phyloP scores from a whole-genome alignment of 1,284 basidiomycete genomes.

The Macrocystidia cucumis region DNA sequence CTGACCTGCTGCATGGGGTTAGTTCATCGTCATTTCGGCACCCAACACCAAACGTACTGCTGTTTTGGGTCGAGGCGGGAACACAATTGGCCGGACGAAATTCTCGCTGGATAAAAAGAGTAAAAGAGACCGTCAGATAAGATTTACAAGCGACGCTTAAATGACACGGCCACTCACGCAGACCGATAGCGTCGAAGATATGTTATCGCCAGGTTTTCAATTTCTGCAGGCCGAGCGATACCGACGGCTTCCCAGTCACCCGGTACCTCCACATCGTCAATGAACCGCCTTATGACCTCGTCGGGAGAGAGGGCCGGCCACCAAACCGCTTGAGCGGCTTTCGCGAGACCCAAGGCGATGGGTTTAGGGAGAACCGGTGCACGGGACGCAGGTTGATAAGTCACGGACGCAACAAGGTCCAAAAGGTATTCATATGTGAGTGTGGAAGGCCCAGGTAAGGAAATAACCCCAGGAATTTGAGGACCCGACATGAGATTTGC shows the following conservation, averaged over 20 bases:
- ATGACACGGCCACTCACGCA: constrained; percentile 42
- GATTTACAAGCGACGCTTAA: constrained; percentile 3
- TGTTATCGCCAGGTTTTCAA: constrained; percentile 88
- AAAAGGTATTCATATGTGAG: constrained; percentile 85
- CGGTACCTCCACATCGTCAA: constrained; percentile 69
- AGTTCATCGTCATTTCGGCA: too few relatives aligned
- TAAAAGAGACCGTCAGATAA: constrained; percentile 6
- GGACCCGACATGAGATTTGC: constrained; percentile 68
- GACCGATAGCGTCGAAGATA: constrained; percentile 89
- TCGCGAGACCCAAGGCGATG: constrained; percentile 62
- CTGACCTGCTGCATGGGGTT: too few relatives aligned
- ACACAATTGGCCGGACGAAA: constrained; percentile 42
- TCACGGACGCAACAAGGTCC: constrained; percentile 76
- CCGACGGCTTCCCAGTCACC: constrained; percentile 63
- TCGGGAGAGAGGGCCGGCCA: constrained; percentile 93
- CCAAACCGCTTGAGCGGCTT: constrained; percentile 72
- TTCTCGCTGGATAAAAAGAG: constrained; percentile 35
- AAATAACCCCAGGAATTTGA: constrained; percentile 62
- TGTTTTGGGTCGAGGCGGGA: constrained; percentile 33
- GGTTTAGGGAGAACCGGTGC: constrained; percentile 76
- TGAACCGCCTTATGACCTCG: constrained; percentile 84
- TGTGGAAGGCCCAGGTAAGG: constrained; percentile 85
- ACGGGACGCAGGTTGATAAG: constrained; percentile 63
- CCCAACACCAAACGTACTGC: constrained; percentile 13
- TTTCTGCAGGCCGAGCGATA: constrained; percentile 63